Evolutionary conservation across 176 grass and related monocot species (phyloP), one percentile per base, ranked within the genome.

Genomic region (Oryza glumipatula): DNA sequence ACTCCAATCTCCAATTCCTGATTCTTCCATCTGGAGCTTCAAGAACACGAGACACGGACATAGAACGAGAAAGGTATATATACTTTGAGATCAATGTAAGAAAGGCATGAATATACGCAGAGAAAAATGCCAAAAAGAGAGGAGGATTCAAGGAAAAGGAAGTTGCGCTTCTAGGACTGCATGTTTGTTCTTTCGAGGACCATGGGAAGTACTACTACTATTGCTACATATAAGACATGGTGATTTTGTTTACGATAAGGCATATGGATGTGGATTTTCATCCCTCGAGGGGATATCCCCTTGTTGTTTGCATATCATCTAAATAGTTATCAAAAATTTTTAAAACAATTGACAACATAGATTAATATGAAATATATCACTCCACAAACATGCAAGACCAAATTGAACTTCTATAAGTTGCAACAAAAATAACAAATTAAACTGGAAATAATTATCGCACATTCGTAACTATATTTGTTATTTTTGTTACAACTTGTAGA

Each of bases 21-120:
- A 82, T 90, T 77, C 84, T 66, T 23, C 58, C 58, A 63, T 11
- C 51, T 44, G 64, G 68, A 70, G 26, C 70, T 77, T 91, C 84
- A 91, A 5, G 64, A 44, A 70, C 44, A 90, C 14, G 7, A 83
- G 63, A 73, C 33, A 86, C 43, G 80, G 38, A 68, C 16, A 76
- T 19, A 13, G 49, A n/a, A 81, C 47, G 79, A 75, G 80, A 75
- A 90, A 90, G 75, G 79, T 78, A 86, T 83, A 78, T 78, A 41
- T 72, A 68, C 33, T 16, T 67, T 7, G 60, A 79, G 60, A 79
- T 86, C 60, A 71, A 26, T 61, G 23, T 63, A 58, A 58, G 54
- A 58, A 58, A 58, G 7, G 54, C 19, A 58, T 58, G 54, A 58
- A 58, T 58, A 58, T 58, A 58, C 54, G 54, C 67, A 9, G 56